Percentiles rank a stretch among this genome's conserved stretches.
phyloP scores from a whole-genome alignment of 768 basidiomycete species.

The Phaeolepiota aurea region DNA sequence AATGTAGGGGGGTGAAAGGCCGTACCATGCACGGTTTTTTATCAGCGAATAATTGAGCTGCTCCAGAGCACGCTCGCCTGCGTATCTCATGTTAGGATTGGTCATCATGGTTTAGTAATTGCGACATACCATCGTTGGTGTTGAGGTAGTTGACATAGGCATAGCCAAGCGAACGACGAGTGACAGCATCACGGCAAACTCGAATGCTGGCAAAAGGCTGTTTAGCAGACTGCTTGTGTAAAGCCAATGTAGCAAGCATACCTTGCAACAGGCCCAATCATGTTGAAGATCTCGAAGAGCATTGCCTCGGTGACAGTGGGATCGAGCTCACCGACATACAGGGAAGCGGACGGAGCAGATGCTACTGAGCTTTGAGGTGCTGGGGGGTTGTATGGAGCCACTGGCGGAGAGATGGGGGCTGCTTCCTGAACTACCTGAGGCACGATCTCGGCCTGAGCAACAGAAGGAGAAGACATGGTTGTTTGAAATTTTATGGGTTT shows the following conservation, averaged over 20 bases:
- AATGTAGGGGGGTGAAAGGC: not conserved
- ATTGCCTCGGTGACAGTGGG: slow-evolving; percentile 97
- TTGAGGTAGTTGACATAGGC: slow-evolving; percentile 99
- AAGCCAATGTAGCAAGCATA: slow-evolving; percentile 27
- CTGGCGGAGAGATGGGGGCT: slow-evolving; percentile 34
- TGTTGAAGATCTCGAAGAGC: slow-evolving; percentile 99
- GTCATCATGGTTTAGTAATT: not conserved
- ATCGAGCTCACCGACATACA: slow-evolving; percentile 99
- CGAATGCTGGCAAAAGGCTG: slow-evolving; percentile 65
- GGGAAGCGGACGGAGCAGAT: slow-evolving; percentile 79
- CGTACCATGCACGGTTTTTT: slow-evolving; percentile 91
- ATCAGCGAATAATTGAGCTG: slow-evolving; percentile 99
- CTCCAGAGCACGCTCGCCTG: slow-evolving; percentile 96
- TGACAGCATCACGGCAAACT: slow-evolving; percentile 99
- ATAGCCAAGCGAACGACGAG: slow-evolving; percentile 98
- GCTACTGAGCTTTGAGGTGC: slow-evolving; percentile 44
- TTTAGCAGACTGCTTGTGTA: too few relatives aligned
- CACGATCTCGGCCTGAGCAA: slow-evolving; percentile 44
- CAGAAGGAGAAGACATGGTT: slow-evolving; percentile 52
- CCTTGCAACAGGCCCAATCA: slow-evolving; percentile 99
- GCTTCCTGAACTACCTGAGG: slow-evolving; percentile 43
- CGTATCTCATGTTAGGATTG: slow-evolving; percentile 6
- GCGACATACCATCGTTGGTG: slow-evolving; percentile 71
- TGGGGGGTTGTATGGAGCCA: slow-evolving; percentile 52
- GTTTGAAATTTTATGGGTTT: slow-evolving; percentile 36